A percentile compares a stretch with the other conserved stretches of the same genome.
Evolutionary conservation across 2,329 filamentous ascomycete species (phyloP).

Genomic region (Calonectria pteridis): DNA sequence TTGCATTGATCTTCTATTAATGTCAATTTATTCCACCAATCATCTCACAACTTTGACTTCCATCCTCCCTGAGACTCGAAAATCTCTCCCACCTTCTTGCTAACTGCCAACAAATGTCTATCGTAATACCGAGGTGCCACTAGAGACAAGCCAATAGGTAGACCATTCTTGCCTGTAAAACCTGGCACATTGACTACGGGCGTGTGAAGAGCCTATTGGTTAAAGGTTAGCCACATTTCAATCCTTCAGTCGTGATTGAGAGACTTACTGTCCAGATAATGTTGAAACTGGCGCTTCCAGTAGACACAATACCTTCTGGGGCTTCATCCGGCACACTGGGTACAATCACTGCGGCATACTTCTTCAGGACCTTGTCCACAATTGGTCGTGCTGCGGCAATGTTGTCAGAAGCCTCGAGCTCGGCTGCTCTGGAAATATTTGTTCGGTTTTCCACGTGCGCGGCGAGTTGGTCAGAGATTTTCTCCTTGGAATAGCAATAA

Average conservation of each 20-base stretch:
- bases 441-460: conserved; percentile 64
- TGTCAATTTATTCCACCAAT: neutral
- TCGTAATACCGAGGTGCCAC: conserved; percentile 62
- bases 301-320: conserved; percentile 63
- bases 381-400: conserved; percentile 65
- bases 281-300: conserved; percentile 67
- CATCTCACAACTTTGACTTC: conserved; percentile 13
- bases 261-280: conserved; percentile 65
- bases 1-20: neutral
- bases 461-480: conserved; percentile 59
- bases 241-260: conserved; percentile 40
- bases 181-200: conserved; percentile 74
- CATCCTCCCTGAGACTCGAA: conserved; percentile 47
- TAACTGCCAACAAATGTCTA: conserved; percentile 56
- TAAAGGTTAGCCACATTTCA: neutral
- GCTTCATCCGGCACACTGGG: conserved; percentile 73
- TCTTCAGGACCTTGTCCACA: conserved; percentile 63
- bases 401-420: conserved; percentile 66
- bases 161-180: conserved; percentile 61
- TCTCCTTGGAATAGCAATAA: conserved; percentile 60
- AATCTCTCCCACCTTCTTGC: conserved; percentile 50
- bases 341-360: conserved; percentile 68
- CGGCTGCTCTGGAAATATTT: conserved; percentile 58
- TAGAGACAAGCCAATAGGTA: conserved; percentile 71
- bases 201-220: conserved; percentile 62